Evolutionary conservation across 2,329 filamentous ascomycete genomes (phyloP), one percentile per base, ranked within the genome.

Genomic region (Bipolaris zeicola): DNA sequence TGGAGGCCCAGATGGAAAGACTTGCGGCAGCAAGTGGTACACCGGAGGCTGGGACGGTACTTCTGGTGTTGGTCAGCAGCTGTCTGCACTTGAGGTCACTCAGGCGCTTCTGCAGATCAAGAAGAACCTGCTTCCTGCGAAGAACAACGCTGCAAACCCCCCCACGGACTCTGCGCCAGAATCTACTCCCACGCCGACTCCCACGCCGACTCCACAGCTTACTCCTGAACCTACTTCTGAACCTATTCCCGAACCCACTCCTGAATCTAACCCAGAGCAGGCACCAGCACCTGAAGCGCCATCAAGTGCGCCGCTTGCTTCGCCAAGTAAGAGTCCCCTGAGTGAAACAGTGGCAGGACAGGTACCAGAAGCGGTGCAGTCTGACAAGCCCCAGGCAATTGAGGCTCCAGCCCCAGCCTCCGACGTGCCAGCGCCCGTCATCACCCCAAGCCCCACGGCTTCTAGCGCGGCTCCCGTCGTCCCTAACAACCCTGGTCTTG

Each of bases 1-100:
- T 3, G 78, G 79, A 16, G 74, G 75, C 18, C 54, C 60, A 26
- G 72, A 77, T 60, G 74, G 72, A n/a, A 65, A 62, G 7, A 75
- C 76, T 1, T 82, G 80, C 58, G 79, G 80, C 10, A 73, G 73
- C 45, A 78, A 78, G 53, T 82, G 80, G 80, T 80, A 78, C 57
- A 70, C 71, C 5, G 76, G 73, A 10, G 68, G 64, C 39, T 80
- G 68, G 60, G 79, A 82, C 54, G 77, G 77, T 33, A 71, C 57
- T 3, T 68, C 64, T 43, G 79, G 79, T 24, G 70, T 79, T 6
- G 79, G 79, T 6, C 77, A 82, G 59, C 75, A 81, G 63, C 65
- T 81, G 34, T 73, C 71, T 5, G 80, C 78, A 10, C 58, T 82
- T 45, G 79, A 81, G 60, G 76, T 79, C 22, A 76, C 79, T 5